A percentile compares a stretch with the other conserved stretches of the same genome.
phyloP scores from a whole-genome alignment of 2,329 filamentous ascomycete species.

The Onygena corvina region DNA sequence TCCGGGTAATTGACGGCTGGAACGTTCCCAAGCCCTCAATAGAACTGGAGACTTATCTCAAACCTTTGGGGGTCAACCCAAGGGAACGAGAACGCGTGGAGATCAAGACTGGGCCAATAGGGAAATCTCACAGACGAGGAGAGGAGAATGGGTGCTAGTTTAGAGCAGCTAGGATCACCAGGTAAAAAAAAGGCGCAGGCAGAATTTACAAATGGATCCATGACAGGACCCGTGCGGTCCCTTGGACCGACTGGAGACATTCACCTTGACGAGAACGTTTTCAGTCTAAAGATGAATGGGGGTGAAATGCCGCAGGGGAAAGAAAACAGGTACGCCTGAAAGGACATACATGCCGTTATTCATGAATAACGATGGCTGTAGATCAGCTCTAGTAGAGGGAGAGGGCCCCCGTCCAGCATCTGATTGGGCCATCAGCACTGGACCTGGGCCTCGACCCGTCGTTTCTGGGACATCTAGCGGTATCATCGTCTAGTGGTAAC shows the following conservation, averaged over 20 bases:
- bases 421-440: background rate
- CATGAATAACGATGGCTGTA: no score
- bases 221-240: background rate
- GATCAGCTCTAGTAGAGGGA: no score
- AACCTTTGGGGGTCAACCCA: background rate
- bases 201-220: background rate
- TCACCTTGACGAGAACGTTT: background rate
- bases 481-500: no score
- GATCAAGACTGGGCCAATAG: background rate
- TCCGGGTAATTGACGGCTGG: background rate
- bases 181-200: background rate
- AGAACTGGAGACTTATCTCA: slow-evolving; percentile 10
- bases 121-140: background rate
- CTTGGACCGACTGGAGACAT: background rate
- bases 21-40: background rate
- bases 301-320: background rate
- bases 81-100: background rate
- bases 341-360: slow-evolving; percentile 1
- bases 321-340: background rate
- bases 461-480: no score
- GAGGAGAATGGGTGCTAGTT: background rate
- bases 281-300: background rate
- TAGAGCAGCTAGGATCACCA: background rate
- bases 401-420: no score
- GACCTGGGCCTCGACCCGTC: background rate